Evolutionary conservation across 352 stramenopile species (phyloP).

Genomic region (Phytophthora fragariae): DNA sequence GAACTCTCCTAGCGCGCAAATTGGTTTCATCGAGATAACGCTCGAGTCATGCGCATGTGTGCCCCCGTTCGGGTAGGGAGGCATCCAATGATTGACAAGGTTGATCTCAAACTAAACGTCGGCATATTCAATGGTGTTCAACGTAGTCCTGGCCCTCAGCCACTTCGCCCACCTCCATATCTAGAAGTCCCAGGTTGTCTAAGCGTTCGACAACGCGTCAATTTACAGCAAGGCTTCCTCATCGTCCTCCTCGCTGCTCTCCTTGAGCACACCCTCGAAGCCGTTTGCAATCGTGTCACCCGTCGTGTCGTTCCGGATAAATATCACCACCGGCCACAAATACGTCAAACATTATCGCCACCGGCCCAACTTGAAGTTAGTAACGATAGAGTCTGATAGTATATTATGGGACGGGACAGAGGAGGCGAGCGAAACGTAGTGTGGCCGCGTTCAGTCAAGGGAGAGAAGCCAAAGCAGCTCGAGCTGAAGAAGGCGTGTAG

Average conservation of each 20-base stretch:
- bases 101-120: too few relatives aligned
- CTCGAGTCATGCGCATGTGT: too few relatives aligned
- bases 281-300: not conserved
- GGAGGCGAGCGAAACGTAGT: not conserved
- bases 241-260: not conserved
- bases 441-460: not conserved
- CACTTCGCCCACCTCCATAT: not conserved
- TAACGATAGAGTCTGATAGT: not conserved
- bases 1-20: too few relatives aligned
- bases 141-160: too few relatives aligned
- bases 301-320: not conserved
- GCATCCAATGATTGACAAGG: too few relatives aligned
- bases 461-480: not conserved
- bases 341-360: too few relatives aligned
- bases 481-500: not conserved
- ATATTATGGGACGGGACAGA: not conserved
- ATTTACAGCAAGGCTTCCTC: not conserved
- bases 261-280: not conserved
- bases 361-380: too few relatives aligned
- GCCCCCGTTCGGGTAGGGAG: too few relatives aligned
- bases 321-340: too few relatives aligned
- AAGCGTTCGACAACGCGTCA: not conserved
- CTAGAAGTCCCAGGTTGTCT: not conserved
- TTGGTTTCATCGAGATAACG: too few relatives aligned
- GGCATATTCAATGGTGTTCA: too few relatives aligned